A percentile compares a stretch with the other conserved stretches of the same genome.
phyloP scores from a whole-genome alignment of 1,284 basidiomycete species.

The Volvariella surrecta region DNA sequence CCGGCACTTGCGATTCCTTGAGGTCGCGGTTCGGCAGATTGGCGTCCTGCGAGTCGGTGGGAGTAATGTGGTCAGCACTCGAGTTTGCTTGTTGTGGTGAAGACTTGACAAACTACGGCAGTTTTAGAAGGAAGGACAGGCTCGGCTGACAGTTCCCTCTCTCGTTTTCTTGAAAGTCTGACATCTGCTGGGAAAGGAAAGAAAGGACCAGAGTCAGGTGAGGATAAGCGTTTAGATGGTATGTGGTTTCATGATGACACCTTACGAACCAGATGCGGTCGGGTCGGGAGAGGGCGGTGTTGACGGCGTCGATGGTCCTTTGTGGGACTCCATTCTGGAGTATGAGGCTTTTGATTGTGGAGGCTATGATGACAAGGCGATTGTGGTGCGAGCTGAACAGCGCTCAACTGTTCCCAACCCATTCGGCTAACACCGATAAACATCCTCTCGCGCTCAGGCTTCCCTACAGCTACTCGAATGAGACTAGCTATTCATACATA shows the following conservation, averaged over 20 bases:
- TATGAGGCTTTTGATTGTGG: not conserved
- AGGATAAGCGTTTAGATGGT: constrained; percentile 3
- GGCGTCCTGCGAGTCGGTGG: constrained; percentile 30
- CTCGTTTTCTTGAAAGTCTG: constrained; percentile 45
- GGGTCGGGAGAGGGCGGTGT: constrained; percentile 28
- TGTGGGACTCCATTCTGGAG: constrained; percentile 11
- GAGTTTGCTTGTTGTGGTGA: constrained; percentile 6
- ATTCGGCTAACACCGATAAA: constrained; percentile 13
- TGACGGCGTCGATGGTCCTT: constrained; percentile 22
- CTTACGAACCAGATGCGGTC: constrained; percentile 23
- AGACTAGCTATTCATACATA: too few species aligned
- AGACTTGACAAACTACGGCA: constrained; percentile 20
- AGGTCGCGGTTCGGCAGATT: constrained; percentile 21
- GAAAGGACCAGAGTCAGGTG: not conserved
- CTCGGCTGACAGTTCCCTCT: constrained; percentile 67
- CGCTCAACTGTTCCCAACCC: constrained; percentile 9
- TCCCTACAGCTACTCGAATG: too few species aligned
- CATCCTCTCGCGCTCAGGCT: too few species aligned
- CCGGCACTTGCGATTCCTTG: constrained; percentile 38
- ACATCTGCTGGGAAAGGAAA: constrained; percentile 10
- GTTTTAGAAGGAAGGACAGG: constrained; percentile 47
- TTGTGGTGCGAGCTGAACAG: constrained; percentile 9
- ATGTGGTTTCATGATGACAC: constrained; percentile 1
- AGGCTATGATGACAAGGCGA: constrained; percentile 7
- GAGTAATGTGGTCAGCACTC: constrained; percentile 12